Base-by-base conservation (phyloP, 257 asterid species). In the Galeopsis tetrahit region DNA sequence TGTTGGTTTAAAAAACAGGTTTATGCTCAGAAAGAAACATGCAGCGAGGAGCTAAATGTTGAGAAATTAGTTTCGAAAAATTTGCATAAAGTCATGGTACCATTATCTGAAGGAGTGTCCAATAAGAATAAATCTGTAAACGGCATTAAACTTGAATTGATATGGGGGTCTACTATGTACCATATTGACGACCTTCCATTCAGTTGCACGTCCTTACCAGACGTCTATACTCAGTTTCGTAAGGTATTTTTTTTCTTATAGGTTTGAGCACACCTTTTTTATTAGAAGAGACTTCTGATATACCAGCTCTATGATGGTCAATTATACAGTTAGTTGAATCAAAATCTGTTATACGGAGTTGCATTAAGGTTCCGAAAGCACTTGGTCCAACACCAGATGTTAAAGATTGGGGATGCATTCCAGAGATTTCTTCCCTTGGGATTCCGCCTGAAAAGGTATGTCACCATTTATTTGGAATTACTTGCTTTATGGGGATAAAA, bases 21-120 rank as follows among this genome's bases (percentile, higher is more conserved):
- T 70, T 91, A 83, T 48, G 96, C 99, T 70, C 99, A 94, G 79
- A 94, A 89, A 81, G 99, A 91, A 87, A 88, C 97, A 31, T 94
- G 99, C 86, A 91, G 97, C 10, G 99, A 94, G 85, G 99, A 94
- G 88, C 76, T 91, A 69, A 80, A 71, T 42, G 89, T 89, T 62
- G 98, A 94, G 85, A 83, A 77, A 69, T 74, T 80, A 75, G 97
- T 91, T 57, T 73, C 86, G 43, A 71, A 72, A 56, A 84, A 83
- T 72, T 76, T 94, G 86, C 73, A 38, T 72, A 57, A 55, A 58
- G 63, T 78, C 51, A 57, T 43, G 44, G 62, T 7, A 8, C 60
- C 70, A 32, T 78, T 72, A 17, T 67, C 81, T 44, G 81, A 80
- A 74, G 86, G 78, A 52, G 55, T 38, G 64, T 71, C 78, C 31